Evolutionary conservation across 805 yeast genomes (phyloP), one percentile per base, ranked within the genome.

Genomic region (Scheffersomyces spartinae): DNA sequence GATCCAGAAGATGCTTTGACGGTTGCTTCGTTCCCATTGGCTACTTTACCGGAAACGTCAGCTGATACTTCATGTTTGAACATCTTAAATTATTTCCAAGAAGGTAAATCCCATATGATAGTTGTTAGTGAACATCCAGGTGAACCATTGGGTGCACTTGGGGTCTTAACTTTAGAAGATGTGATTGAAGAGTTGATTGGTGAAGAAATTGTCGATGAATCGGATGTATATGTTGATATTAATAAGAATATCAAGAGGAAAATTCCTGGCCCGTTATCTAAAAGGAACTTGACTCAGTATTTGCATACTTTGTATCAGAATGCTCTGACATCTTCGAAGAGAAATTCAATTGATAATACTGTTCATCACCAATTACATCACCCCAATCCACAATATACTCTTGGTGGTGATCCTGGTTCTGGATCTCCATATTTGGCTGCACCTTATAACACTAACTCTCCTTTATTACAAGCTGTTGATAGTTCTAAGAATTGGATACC

Each of bases 111-210:
- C 2, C 98, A 88, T 53, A 88, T 88, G 98, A 88, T 91, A 42
- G 75, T 86, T 18, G 95, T 88, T 6, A 74, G 88, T 35, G 76
- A 74, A 30, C 63, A 64, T 23, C 97, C 97, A 0, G 98, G 98
- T 22, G 71, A 66, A 39, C 66, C 78, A 1, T 44, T 52, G 13
- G 96, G 96, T 12, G 91, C 95, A 1, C 48, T 79, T 17, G 98
- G 98, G 36, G 94, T 88, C 7, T 61, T 88, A 22, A 88, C 98
- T 1, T 61, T 88, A 33, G 98, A 88, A 53, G 98, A 88, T 46
- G 96, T 88, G n/a, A 91, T 88, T 45, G 98, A 88, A 52, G 98
- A 88, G 54, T 65, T 88, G 36, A 88, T 88, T 49, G 98, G 98
- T 26, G 97, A 88, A 53, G 98, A 88, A 49, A 88, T 88, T 43